Evolutionary conservation across 2,329 filamentous ascomycete species (phyloP).

Genomic region (Pseudogymnoascus sp.): DNA sequence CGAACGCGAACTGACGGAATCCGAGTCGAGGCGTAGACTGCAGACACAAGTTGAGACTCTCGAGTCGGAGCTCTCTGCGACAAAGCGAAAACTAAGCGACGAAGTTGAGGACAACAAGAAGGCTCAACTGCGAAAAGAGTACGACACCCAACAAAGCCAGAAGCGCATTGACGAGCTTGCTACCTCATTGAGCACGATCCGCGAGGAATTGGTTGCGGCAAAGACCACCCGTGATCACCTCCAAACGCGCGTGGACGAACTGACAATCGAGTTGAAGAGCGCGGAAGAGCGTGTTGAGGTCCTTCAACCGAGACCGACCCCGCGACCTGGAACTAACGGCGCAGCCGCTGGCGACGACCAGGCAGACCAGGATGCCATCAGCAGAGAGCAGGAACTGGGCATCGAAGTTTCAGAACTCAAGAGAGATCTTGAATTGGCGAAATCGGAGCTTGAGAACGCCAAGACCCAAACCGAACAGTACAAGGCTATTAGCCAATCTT

Average conservation of each 20-base stretch:
- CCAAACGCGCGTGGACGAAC: constrained; percentile 78
- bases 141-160: constrained; percentile 78
- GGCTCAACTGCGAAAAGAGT: constrained; percentile 75
- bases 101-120: constrained; percentile 83
- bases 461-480: constrained; percentile 80
- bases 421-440: constrained; percentile 75
- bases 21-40: constrained; percentile 71
- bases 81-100: constrained; percentile 74
- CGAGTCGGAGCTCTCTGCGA: constrained; percentile 68
- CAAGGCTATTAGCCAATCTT: constrained; percentile 75
- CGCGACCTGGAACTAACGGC: constrained; percentile 42
- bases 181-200: constrained; percentile 66
- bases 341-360: constrained; percentile 40
- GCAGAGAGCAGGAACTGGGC: constrained; percentile 69
- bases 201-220: constrained; percentile 76
- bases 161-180: constrained; percentile 90
- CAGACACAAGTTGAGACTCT: constrained; percentile 71
- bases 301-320: constrained; percentile 70
- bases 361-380: constrained; percentile 51
- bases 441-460: constrained; percentile 70
- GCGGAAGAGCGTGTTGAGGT: constrained; percentile 81
- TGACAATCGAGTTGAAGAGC: constrained; percentile 78
- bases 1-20: constrained; percentile 78
- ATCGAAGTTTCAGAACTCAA: constrained; percentile 80
- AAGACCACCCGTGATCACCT: constrained; percentile 88